These are phyloP conservation scores for Cryptococcus sp. DNA, from an alignment of 1,284 basidiomycete species.

Conservation along the genomic window DNA sequence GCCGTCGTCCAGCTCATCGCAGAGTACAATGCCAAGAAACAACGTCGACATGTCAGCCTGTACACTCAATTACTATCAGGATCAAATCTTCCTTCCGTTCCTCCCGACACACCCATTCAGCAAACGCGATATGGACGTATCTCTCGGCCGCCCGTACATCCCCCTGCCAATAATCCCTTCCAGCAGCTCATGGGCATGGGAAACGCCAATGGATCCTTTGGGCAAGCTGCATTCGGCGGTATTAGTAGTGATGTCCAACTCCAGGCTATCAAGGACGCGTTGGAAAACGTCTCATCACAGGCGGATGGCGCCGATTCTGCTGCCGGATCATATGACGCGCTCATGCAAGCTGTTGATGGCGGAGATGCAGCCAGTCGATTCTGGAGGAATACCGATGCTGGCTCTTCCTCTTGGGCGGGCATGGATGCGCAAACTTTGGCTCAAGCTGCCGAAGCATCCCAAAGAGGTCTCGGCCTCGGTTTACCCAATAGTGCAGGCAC, in stretches of 20 bases:
- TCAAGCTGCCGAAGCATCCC: slow-evolving; percentile 15
- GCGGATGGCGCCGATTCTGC: not conserved
- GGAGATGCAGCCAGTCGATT: slow-evolving; percentile 4
- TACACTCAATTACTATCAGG: slow-evolving; percentile 17
- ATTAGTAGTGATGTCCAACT: slow-evolving; percentile 10
- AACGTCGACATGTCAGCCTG: slow-evolving; percentile 15
- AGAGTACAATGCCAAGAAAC: slow-evolving; percentile 18
- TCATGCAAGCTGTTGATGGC: slow-evolving; percentile 13
- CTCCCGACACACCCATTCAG: slow-evolving; percentile 18
- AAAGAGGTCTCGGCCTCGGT: slow-evolving; percentile 9
- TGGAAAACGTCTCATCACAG: slow-evolving; percentile 14
- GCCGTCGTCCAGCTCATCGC: slow-evolving; percentile 17
- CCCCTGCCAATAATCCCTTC: slow-evolving; percentile 7
- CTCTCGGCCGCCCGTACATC: slow-evolving; percentile 21
- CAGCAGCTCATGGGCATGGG: slow-evolving; percentile 5
- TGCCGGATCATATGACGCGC: slow-evolving; percentile 10
- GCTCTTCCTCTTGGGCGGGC: slow-evolving; percentile 7
- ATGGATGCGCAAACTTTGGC: slow-evolving; percentile 16
- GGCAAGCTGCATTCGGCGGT: not conserved
- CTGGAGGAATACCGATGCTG: slow-evolving; percentile 10
- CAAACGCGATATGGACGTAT: slow-evolving; percentile 26
- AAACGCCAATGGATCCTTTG: not conserved
- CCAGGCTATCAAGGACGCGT: slow-evolving; percentile 22
- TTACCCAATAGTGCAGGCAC: slow-evolving; percentile 1
- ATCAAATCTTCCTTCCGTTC: not conserved